Conservation (phyloP, 352 stramenopile species). For the Phytophthora megakarya region DNA sequence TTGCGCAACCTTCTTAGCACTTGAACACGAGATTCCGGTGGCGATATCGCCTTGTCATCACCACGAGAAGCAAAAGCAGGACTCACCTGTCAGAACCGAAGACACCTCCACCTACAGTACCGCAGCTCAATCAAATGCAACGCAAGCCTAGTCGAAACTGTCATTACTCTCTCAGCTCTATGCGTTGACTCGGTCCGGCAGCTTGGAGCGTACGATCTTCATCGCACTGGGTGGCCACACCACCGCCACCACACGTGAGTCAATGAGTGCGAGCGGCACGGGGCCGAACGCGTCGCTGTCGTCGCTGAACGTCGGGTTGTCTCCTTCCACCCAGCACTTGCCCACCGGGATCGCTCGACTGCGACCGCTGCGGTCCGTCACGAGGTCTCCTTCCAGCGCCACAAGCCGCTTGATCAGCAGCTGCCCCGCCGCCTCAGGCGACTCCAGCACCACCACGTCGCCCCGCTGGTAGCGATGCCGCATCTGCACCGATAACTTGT, state of each 20-base stretch:
- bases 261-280: conserved; percentile 82
- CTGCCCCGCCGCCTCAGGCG: conserved; percentile 56
- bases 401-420: conserved; percentile 83
- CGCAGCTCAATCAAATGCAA: conserved; percentile 19
- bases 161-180: conserved; percentile 22
- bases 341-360: conserved; percentile 59
- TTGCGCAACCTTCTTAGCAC: too few relatives aligned
- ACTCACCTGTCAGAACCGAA: background rate
- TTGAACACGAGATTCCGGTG: background rate
- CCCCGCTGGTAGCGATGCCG: conserved; percentile 64
- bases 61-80: too few relatives aligned
- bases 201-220: conserved; percentile 60
- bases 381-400: conserved; percentile 73
- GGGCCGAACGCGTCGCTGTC: conserved; percentile 79
- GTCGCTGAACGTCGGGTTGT: conserved; percentile 77
- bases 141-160: conserved; percentile 19
- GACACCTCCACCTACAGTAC: background rate
- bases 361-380: conserved; percentile 52
- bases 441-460: conserved; percentile 83
- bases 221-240: conserved; percentile 74
- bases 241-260: conserved; percentile 77
- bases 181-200: conserved; percentile 64
- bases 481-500: conserved; percentile 87
- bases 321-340: conserved; percentile 88
- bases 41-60: background rate